Evolutionary conservation across 495 filamentous ascomycete species (phyloP).

Genomic region (Talaromyces liani): DNA sequence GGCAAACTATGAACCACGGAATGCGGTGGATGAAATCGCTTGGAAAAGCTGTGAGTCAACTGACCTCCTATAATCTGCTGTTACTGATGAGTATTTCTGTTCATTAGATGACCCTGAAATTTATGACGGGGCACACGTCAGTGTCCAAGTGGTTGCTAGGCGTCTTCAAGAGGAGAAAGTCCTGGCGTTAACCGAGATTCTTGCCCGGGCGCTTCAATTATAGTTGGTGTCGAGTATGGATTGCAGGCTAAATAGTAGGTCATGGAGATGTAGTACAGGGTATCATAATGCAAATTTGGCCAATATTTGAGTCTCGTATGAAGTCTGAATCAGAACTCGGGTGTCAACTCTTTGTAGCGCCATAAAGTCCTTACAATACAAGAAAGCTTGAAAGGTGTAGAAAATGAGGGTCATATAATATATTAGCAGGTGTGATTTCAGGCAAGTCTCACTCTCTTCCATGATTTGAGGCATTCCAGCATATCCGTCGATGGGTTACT

Average conservation of each 20-base stretch:
- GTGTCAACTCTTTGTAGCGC: no score
- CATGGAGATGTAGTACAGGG: no score
- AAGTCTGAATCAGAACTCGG: no score
- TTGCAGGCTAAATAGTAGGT: background rate
- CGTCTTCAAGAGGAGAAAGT: constrained; percentile 6
- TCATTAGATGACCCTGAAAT: constrained; percentile 43
- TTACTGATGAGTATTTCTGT: background rate
- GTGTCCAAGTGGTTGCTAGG: constrained; percentile 33
- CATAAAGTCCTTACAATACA: no score
- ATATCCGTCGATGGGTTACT: constrained; percentile 51
- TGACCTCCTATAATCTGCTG: background rate
- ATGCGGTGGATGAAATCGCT: constrained; percentile 34
- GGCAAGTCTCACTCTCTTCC: constrained; percentile 50
- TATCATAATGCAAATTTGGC: no score
- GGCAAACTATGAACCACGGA: constrained; percentile 24
- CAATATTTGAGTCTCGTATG: no score
- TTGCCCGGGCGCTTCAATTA: background rate
- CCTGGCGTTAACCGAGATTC: background rate
- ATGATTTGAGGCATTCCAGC: constrained; percentile 53
- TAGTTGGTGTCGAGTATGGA: background rate
- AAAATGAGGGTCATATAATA: no score
- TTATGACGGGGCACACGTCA: constrained; percentile 49
- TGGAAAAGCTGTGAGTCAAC: constrained; percentile 47
- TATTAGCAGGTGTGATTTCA: constrained; percentile 16
- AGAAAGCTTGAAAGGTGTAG: no score